Percentiles rank a stretch among this genome's conserved stretches.
Evolutionary conservation across 2,329 filamentous ascomycete species (phyloP).

Genomic region (Juglanconis sp.): DNA sequence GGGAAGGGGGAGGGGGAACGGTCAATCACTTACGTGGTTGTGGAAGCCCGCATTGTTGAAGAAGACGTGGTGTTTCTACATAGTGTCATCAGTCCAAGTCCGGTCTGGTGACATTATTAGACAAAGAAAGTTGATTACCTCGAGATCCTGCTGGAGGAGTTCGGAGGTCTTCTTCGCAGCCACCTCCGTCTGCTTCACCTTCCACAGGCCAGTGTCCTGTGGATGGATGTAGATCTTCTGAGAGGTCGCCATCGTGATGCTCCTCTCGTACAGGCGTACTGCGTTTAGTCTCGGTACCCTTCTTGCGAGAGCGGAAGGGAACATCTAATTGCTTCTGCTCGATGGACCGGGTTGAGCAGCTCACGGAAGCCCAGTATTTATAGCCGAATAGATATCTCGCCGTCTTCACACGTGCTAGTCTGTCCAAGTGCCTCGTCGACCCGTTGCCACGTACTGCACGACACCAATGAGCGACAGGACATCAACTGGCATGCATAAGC

Average conservation of each 20-base stretch:
- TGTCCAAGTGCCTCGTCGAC: neutral
- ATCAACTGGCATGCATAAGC: no score
- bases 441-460: neutral
- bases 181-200: conserved; percentile 47
- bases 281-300: neutral
- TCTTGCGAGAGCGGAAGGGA: neutral
- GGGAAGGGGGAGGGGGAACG: conserved; percentile 69
- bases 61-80: conserved; percentile 67
- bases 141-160: conserved; percentile 73
- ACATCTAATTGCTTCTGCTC: neutral
- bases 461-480: no score
- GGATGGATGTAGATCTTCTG: conserved; percentile 46
- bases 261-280: neutral
- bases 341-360: neutral
- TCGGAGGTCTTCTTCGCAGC: conserved; percentile 62
- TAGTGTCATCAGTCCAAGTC: neutral
- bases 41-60: conserved; percentile 76
- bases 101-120: neutral
- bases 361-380: neutral
- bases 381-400: no score
- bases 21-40: conserved; percentile 67
- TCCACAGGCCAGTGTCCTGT: conserved; percentile 46
- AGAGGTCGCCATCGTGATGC: conserved; percentile 41
- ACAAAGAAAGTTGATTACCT: conserved; percentile 34
- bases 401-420: neutral